Percentiles rank a stretch among this genome's conserved stretches.
phyloP scores from a whole-genome alignment of 2,329 filamentous ascomycete genomes.

The Hymenoscyphus scutula region DNA sequence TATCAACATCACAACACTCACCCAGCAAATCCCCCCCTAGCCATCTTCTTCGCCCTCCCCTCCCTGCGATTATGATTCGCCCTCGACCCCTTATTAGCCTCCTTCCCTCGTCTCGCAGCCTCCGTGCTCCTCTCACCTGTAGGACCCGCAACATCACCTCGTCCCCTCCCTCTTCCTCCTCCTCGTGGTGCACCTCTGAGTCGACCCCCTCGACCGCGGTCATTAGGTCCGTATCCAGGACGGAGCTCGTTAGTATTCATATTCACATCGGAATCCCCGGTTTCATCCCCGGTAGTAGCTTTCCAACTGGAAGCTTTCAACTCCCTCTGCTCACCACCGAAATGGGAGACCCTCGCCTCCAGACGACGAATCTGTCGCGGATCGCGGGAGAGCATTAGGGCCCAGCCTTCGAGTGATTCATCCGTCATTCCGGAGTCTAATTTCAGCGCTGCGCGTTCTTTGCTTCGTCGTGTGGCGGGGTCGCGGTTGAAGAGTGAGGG shows the following conservation, averaged over 20 bases:
- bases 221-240: conserved; percentile 32
- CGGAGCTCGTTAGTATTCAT: no score
- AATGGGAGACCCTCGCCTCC: conserved; percentile 67
- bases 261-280: conserved; percentile 54
- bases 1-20: no score
- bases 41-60: conserved; percentile 64
- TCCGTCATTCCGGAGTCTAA: conserved; percentile 85
- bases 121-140: conserved; percentile 70
- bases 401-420: conserved; percentile 93
- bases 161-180: conserved; percentile 48
- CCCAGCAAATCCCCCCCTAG: conserved; percentile 47
- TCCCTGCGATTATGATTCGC: conserved; percentile 87
- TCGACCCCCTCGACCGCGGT: conserved; percentile 46
- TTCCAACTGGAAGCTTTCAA: conserved; percentile 66
- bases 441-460: conserved; percentile 61
- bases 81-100: conserved; percentile 75
- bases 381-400: conserved; percentile 76
- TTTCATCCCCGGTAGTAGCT: conserved; percentile 52
- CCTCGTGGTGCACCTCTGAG: conserved; percentile 42
- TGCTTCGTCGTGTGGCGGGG: conserved; percentile 63
- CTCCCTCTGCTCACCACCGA: conserved; percentile 63
- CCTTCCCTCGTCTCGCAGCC: conserved; percentile 70
- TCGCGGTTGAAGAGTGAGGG: conserved; percentile 70
- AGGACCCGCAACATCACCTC: conserved; percentile 62
- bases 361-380: conserved; percentile 65